Evolutionary conservation across 106 monocot species (phyloP).

Genomic region (Acorus calamus): DNA sequence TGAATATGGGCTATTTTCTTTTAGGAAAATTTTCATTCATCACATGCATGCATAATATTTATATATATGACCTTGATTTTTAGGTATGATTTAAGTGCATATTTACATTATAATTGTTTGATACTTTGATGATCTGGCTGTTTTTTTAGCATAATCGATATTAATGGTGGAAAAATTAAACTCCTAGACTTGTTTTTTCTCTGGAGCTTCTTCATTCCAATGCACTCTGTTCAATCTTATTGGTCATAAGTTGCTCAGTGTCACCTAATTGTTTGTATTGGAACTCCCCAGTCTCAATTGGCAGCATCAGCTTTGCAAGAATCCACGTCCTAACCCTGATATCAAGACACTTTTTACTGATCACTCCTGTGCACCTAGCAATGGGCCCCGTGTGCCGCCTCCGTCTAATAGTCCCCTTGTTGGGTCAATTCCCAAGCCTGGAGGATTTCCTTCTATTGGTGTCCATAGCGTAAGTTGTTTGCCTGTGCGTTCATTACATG

Average conservation of each 20-base stretch:
- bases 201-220: no score
- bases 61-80: no score
- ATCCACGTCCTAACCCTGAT: slow-evolving; percentile 89
- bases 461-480: slow-evolving; percentile 58
- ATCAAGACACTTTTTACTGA: slow-evolving; percentile 95
- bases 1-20: no score
- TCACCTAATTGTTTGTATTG: neutral
- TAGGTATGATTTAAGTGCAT: no score
- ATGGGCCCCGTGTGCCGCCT: slow-evolving; percentile 64
- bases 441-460: slow-evolving; percentile 70
- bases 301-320: slow-evolving; percentile 99
- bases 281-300: slow-evolving; percentile 67
- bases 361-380: slow-evolving; percentile 78
- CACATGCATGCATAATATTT: no score
- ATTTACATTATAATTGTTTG: no score
- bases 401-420: slow-evolving; percentile 56
- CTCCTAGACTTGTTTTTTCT: no score
- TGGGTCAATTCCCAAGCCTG: slow-evolving; percentile 72
- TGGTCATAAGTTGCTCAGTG: neutral
- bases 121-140: no score
- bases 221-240: no score
- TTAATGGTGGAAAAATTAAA: no score
- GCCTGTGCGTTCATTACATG: neutral
- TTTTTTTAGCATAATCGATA: no score
- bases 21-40: no score